Evolutionary conservation across 2,329 filamentous ascomycete species (phyloP), one percentile per base, ranked within the genome.

Genomic region (Sclerotinia minor): DNA sequence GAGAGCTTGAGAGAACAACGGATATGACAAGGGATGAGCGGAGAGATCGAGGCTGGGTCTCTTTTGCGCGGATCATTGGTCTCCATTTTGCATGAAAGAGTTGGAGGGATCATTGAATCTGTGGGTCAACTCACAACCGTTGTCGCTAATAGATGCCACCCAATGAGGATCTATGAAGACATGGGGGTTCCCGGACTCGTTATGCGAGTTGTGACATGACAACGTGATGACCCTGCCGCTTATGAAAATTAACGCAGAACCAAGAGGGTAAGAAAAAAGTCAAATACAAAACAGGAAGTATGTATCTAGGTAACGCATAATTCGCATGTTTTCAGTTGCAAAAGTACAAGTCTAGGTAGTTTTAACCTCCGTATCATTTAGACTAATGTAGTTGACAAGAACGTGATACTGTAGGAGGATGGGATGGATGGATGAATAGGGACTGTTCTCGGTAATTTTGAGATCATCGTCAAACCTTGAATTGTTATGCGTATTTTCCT

Each of bases 41-140:
- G 68, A 73, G 71, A 74, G 75, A 76, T 76, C 73, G 74, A 73
- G 71, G 70, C 68, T 73, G 69, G 73, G 72, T 68, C 65, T 50
- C 32, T 65, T 50, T 68, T 50, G 65, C 65, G 67, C 60, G 68
- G 70, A 70, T 73, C 71, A 76, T 74, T 75, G 73, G 73, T 59
- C 64, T 70, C 41, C 61, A 69, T 55, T 63, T 61, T 64, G 69
- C 64, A 68, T 71, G 65, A 72, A 66, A 50, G 29, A 17, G 38
- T 44, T 59, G 61, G 44, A 70, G 63, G 69, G 69, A 68, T 69
- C 65, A 69, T 68, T 59, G 26, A 68, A 63, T 71, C 71, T 71
- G 71, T 72, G 60, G 67, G 61, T 49, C 67, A 60, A 68, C 52
- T 59, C 49, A 54, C 47, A 68, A 64, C 67, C 67, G 67, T 68